Evolutionary conservation across 495 filamentous ascomycete species (phyloP).

Genomic region (Oleoguttula mirabilis): DNA sequence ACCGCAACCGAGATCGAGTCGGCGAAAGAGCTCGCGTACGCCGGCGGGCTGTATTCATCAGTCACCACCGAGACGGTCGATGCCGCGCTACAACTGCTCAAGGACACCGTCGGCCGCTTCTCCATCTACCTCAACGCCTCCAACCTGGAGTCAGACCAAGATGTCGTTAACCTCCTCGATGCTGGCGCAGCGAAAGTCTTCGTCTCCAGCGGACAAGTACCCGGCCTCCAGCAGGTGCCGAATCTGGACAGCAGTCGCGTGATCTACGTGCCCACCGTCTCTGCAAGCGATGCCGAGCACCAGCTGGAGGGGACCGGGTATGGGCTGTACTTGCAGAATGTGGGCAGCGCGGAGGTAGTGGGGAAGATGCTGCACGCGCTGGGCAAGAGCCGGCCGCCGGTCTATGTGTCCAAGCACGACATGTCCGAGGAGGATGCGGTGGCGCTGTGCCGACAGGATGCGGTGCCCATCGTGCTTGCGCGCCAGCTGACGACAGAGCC

Average conservation of each 20-base stretch:
- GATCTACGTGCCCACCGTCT: constrained; percentile 30
- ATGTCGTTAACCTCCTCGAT: constrained; percentile 70
- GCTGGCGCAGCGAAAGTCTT: constrained; percentile 81
- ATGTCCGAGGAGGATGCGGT: constrained; percentile 34
- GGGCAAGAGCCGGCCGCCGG: constrained; percentile 32
- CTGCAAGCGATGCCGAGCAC: constrained; percentile 40
- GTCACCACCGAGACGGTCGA: constrained; percentile 45
- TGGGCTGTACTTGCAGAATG: constrained; percentile 36
- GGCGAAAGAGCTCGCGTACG: constrained; percentile 60
- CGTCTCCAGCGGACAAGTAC: constrained; percentile 43
- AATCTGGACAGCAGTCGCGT: constrained; percentile 47
- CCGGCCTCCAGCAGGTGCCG: constrained; percentile 47
- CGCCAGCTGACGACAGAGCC: constrained; percentile 51
- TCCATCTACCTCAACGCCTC: constrained; percentile 68
- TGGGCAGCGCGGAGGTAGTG: constrained; percentile 34
- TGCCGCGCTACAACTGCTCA: constrained; percentile 53
- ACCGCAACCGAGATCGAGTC: constrained; percentile 43
- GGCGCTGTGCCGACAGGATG: constrained; percentile 42
- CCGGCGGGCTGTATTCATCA: constrained; percentile 63
- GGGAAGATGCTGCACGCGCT: constrained; percentile 35
- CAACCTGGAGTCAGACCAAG: constrained; percentile 49
- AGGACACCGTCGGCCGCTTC: constrained; percentile 52
- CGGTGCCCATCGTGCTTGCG: constrained; percentile 68
- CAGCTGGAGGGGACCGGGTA: constrained; percentile 40
- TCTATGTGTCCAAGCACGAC: constrained; percentile 38